These are phyloP conservation scores for Backusella macrospora DNA, from an alignment of 192 early-diverging fungal genomes.

Conservation along the genomic window DNA sequence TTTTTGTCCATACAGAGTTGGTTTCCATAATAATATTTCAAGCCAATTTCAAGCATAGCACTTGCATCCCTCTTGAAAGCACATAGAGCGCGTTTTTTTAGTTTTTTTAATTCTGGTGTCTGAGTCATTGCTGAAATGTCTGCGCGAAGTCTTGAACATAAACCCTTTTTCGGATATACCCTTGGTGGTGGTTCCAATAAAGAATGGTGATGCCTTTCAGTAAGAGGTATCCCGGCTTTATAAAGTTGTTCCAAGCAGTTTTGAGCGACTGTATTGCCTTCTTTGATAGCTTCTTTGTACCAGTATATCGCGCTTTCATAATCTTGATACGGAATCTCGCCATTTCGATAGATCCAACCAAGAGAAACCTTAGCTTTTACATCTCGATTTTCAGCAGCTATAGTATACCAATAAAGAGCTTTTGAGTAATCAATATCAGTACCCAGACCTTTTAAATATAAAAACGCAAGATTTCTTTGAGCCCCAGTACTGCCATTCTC, in stretches of 20 bases:
- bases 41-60: neutral
- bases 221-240: neutral
- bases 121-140: neutral
- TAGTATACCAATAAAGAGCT: neutral
- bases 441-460: neutral
- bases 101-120: neutral
- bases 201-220: neutral
- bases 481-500: neutral
- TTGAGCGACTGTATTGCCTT: neutral
- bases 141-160: neutral
- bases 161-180: neutral
- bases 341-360: neutral
- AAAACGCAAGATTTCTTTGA: neutral
- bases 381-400: neutral
- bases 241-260: neutral
- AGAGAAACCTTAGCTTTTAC: neutral
- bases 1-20: neutral
- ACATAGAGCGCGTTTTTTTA: neutral
- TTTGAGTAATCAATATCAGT: neutral
- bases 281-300: neutral
- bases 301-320: neutral
- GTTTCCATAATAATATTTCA: neutral
- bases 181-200: neutral
- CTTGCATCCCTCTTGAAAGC: neutral
- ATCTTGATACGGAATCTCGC: neutral